Evolutionary conservation across 768 basidiomycete species (phyloP).

Genomic region (Trametes villosa): DNA sequence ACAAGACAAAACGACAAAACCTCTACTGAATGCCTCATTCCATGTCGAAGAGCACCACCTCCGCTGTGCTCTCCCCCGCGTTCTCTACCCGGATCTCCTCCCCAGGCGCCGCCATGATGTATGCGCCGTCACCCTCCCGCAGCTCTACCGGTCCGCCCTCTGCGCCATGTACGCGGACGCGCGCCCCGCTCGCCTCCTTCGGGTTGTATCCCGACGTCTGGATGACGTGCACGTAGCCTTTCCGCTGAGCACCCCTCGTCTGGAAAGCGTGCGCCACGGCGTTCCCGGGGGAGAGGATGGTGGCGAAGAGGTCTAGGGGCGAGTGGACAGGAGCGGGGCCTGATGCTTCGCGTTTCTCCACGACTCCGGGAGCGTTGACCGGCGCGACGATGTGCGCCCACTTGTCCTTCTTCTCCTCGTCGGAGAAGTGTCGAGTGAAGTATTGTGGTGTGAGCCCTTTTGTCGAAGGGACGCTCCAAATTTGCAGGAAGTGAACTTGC

Average conservation of each 20-base stretch:
- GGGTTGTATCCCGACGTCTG: slow-evolving; percentile 84
- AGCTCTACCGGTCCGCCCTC: slow-evolving; percentile 53
- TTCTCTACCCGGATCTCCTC: slow-evolving; percentile 60
- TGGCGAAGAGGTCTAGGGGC: slow-evolving; percentile 71
- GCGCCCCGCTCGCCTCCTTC: slow-evolving; percentile 57
- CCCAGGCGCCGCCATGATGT: slow-evolving; percentile 56
- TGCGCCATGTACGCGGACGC: slow-evolving; percentile 53
- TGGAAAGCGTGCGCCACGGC: slow-evolving; percentile 57
- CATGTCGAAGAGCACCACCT: slow-evolving; percentile 78
- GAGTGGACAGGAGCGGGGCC: slow-evolving; percentile 87
- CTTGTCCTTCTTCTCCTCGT: slow-evolving; percentile 78
- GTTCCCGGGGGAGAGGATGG: slow-evolving; percentile 63
- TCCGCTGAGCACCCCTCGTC: slow-evolving; percentile 39
- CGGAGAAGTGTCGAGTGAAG: slow-evolving; percentile 85
- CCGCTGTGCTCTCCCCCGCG: slow-evolving; percentile 64
- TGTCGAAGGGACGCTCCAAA: slow-evolving; percentile 62
- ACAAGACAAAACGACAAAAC: background rate
- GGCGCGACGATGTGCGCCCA: slow-evolving; percentile 82
- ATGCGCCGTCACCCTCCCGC: slow-evolving; percentile 88
- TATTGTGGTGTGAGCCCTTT: slow-evolving; percentile 70
- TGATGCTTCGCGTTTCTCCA: slow-evolving; percentile 59
- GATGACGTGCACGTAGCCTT: slow-evolving; percentile 85
- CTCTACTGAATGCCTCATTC: slow-evolving; percentile 11
- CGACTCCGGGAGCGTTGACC: slow-evolving; percentile 58
- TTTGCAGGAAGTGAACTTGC: slow-evolving; percentile 66